Evolutionary conservation across 1,284 basidiomycete genomes (phyloP), one percentile per base, ranked within the genome.

Genomic region (Uromyces viciae-fabae): DNA sequence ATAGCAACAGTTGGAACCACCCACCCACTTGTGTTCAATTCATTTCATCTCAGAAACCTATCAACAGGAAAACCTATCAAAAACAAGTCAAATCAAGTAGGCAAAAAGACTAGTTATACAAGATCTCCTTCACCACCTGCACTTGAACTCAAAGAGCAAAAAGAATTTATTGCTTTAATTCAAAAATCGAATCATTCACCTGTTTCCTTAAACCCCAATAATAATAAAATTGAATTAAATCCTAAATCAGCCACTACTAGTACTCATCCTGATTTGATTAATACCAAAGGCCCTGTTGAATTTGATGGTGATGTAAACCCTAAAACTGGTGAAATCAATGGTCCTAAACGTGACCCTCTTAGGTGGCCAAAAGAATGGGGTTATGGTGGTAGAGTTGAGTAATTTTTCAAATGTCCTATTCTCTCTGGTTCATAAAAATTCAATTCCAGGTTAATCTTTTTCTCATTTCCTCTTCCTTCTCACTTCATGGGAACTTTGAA

Each of bases 261-360:
- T n/a, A 79, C 85, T 49, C 87, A 87, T 81, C 86, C 86, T 0
- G 86, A 87, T 71, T 85, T 85, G 19, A 82, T 86, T n/a, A 73
- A 81, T 19, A 84, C 84, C 3, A n/a, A n/a, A 71, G 86, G 86
- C 0, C 81, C 82, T 54, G 84, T 86, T 0, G 87, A 88, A 68
- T 90, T 90, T 76, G 87, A 89, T 75, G 89, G 89, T 4, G 88
- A 89, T 11, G 83, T 84, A 0, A 89, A 90, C 83, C 89, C 89
- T 2, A 83, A 83, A 25, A 90, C 89, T 42, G 89, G 89, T 22
- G 89, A 90, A 83, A 83, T 87, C 9, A 89, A 89, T 0, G 89
- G 89, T 0, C 89, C 89, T 0, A 90, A 90, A 85, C 86, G 86
- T 25, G 89, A 90, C 83, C 89, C 89, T 25, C 86, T 90, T 78